Base-by-base conservation (phyloP, 2,329 filamentous ascomycete species). In the Lasiodiplodia hormozganensis region DNA sequence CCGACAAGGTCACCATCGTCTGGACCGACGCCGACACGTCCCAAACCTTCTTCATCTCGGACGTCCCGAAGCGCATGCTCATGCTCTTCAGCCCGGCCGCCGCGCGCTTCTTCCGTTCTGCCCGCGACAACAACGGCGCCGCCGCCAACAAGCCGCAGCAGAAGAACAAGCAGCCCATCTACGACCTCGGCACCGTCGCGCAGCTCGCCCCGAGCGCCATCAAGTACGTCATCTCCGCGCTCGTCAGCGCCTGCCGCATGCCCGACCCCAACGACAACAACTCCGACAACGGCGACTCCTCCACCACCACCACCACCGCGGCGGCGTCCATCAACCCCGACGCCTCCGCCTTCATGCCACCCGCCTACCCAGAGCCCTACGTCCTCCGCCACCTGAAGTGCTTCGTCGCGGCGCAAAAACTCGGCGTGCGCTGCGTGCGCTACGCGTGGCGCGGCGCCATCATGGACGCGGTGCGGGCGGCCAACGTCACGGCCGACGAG, bases 171-270 rank as follows among this genome's bases (percentile, higher is more conserved):
- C 31, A 34, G 8, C 31, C 31, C 12, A 58, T 21, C 11, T 58
- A 28, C 56, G 36, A 40, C 36, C 36, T 58, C 10, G 34, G 34
- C n/a, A 5, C 4, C 1, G 11, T 16, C 1, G 1, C 54, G 10
- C 5, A 47, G 23, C 57, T 62, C 40, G 16, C 28, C 16, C 57
- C 38, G 1, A 11, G 2, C 2, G 57, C 57, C 7, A 18, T 62
- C 8, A 7, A 11, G 72, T n/a, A 72, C 72, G 56, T 79, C 75
- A 36, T 70, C 73, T 0, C 68, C 40, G 10, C 71, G 43, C 54
- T 87, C 86, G 73, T 81, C n/a, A 74, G 80, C 66, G 76, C 76
- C 21, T 73, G 76, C 3, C 77, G 79, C 49, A 76, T 70, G 21
- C 67, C 69, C 5, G 68, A 73, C 31, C 31, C 2, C 31, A 8